Evolutionary conservation across 2,329 filamentous ascomycete species (phyloP).

Genomic region (Pseudogymnoascus sp.): DNA sequence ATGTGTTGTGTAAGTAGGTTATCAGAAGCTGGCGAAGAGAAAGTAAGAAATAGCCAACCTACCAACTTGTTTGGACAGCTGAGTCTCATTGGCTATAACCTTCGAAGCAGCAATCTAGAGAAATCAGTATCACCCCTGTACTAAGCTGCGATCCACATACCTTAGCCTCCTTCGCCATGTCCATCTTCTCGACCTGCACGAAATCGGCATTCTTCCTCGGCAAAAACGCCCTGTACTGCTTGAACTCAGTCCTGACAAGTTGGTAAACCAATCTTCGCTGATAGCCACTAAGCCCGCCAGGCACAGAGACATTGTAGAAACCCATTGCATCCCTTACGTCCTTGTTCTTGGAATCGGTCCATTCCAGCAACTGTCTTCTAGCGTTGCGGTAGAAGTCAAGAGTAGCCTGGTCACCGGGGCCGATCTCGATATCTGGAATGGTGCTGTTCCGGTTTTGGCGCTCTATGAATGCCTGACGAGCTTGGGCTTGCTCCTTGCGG

Average conservation of each 20-base stretch:
- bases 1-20: conserved; percentile 22
- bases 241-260: conserved; percentile 53
- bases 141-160: conserved; percentile 12
- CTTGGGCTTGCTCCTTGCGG: conserved; percentile 43
- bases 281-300: conserved; percentile 41
- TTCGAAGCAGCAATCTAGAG: background rate
- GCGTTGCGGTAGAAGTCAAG: conserved; percentile 21
- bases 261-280: conserved; percentile 60
- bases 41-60: background rate
- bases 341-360: background rate
- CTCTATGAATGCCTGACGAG: conserved; percentile 30
- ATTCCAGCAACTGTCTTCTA: conserved; percentile 11
- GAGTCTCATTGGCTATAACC: background rate
- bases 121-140: background rate
- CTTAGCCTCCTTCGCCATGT: conserved; percentile 19
- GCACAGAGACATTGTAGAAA: conserved; percentile 38
- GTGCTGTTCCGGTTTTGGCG: conserved; percentile 19
- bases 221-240: conserved; percentile 21
- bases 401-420: conserved; percentile 16
- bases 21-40: conserved; percentile 26
- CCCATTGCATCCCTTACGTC: conserved; percentile 18
- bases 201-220: conserved; percentile 20
- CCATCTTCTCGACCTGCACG: conserved; percentile 25
- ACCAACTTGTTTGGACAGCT: background rate
- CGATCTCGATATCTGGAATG: conserved; percentile 22